A percentile compares a stretch with the other conserved stretches of the same genome.
Evolutionary conservation across 257 asterid genomes (phyloP).

Genomic region (Lycium barbarum): DNA sequence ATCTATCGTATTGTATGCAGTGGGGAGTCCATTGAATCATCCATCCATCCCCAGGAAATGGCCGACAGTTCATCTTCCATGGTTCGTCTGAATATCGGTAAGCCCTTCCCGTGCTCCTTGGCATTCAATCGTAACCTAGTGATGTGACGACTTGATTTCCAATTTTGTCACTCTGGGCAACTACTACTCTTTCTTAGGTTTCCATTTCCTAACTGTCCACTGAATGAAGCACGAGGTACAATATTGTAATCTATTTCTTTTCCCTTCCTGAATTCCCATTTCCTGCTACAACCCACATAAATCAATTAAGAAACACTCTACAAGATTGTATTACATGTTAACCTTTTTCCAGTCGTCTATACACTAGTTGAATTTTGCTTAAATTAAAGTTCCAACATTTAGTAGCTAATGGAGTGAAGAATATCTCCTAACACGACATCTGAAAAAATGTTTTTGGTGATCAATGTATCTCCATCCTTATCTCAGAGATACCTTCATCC

Average conservation of each 20-base stretch:
- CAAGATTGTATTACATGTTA: neutral
- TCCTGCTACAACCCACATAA: neutral
- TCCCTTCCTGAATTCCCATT: neutral
- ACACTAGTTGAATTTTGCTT: neutral
- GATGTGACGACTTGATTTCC: neutral
- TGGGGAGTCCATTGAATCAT: neutral
- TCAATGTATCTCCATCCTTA: too few species aligned
- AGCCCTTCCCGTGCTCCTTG: neutral
- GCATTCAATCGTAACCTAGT: neutral
- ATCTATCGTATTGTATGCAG: neutral
- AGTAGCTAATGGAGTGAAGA: too few species aligned
- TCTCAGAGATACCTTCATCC: too few species aligned
- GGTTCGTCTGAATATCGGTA: conserved; percentile 76
- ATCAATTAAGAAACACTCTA: neutral
- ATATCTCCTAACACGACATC: too few species aligned
- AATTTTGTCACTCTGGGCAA: neutral
- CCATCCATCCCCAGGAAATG: conserved; percentile 32
- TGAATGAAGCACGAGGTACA: conserved; percentile 21
- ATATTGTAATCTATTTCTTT: conserved; percentile 1
- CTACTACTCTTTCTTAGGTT: neutral
- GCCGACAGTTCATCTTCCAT: conserved; percentile 48
- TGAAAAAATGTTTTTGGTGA: too few species aligned
- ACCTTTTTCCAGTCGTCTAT: neutral
- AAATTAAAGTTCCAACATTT: neutral
- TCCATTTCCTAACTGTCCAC: conserved; percentile 12